Evolutionary conservation across 352 stramenopile genomes (phyloP).

Genomic region (Phytophthora hibernalis): DNA sequence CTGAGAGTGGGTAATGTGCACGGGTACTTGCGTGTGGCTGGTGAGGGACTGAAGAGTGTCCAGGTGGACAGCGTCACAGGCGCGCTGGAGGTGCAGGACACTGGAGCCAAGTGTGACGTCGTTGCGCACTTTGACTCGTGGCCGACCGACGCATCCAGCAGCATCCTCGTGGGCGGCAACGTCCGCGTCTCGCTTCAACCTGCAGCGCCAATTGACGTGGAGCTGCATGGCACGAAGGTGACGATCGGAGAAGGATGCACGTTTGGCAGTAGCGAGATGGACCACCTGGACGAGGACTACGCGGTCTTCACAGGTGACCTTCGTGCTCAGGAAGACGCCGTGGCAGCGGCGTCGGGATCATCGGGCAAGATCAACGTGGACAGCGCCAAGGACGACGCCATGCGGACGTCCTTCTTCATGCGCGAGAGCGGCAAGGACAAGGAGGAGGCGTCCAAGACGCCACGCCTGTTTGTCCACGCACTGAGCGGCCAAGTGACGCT

Average conservation of each 20-base stretch:
- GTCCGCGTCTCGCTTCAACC: conserved; percentile 74
- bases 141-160: conserved; percentile 52
- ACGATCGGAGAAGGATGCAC: conserved; percentile 44
- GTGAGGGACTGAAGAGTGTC: conserved; percentile 55
- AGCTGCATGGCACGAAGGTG: conserved; percentile 70
- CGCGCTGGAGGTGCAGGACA: conserved; percentile 74
- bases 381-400: conserved; percentile 67
- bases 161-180: conserved; percentile 72
- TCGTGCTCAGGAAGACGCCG: conserved; percentile 23
- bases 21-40: conserved; percentile 65
- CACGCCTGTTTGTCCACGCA: conserved; percentile 59
- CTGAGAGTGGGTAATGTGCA: conserved; percentile 74
- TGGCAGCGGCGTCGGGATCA: conserved; percentile 11
- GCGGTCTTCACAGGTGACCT: conserved; percentile 69
- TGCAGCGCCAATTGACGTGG: conserved; percentile 57
- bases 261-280: conserved; percentile 60
- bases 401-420: conserved; percentile 87
- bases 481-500: conserved; percentile 48
- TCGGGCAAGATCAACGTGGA: conserved; percentile 82
- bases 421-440: conserved; percentile 27
- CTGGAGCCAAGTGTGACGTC: conserved; percentile 56
- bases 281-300: conserved; percentile 83
- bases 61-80: conserved; percentile 75
- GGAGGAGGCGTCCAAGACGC: conserved; percentile 10
- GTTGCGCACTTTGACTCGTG: conserved; percentile 80